Evolutionary conservation across 352 stramenopile genomes (phyloP), one percentile per base, ranked within the genome.

Genomic region (Halophytophthora polymorphica): DNA sequence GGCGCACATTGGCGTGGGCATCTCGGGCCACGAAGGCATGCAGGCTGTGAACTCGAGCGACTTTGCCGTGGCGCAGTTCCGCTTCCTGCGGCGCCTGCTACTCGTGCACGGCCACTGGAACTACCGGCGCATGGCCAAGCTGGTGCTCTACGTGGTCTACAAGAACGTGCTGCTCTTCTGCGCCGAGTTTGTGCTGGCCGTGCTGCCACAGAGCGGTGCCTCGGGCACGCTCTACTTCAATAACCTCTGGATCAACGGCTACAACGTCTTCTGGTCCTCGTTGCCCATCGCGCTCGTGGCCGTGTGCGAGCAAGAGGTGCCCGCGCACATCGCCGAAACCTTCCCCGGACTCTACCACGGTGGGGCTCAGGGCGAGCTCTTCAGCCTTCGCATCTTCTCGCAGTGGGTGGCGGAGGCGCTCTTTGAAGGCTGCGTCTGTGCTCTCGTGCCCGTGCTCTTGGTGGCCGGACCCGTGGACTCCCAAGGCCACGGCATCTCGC

Each of bases 71-170:
- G 94, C 94, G 21, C 96, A 99, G 59, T 99, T 99, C 63, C 83
- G 96, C 14, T 99, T 97, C 62, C 71, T 99, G 7, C 89, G 97
- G 67, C 68, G 88, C 14, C 69, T 99, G 19, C 64, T 99, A 40
- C 83, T 99, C 17, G 95, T 99, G 12, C 97, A 99, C 55, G 97
- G 97, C 3, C 88, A 98, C 59, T 99, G 96, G 93, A 98, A 99
- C 71, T 99, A 99, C 59, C 89, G 93, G 21, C 93, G 97, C 31
- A 97, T 98, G 77, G 84, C 80, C 42, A 97, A 96, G 51, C 80
- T 98, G 22, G 89, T 98, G 37, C 68, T 98, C 6, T 99, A 98
- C 64, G 96, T 98, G 35, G 98, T 99, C 50, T 99, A 99, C 90
- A 99, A 99, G 75, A 99, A 99, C 75, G 94, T 98, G 56, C 80